These are phyloP conservation scores for Inonotus hispidus DNA, from an alignment of 1,284 basidiomycete species.

Conservation along the genomic window DNA sequence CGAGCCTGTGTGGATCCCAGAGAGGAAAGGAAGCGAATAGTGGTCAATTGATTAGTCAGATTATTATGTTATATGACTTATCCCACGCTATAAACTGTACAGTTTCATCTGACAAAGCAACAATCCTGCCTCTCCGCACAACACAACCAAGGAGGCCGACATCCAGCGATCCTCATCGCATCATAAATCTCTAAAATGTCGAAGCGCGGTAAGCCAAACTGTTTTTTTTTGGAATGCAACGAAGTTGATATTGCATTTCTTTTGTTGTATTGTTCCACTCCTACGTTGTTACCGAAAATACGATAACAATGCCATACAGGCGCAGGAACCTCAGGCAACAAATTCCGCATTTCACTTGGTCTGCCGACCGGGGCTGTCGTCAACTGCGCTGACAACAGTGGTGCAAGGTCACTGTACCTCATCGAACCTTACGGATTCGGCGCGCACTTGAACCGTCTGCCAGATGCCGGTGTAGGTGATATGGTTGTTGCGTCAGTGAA, in stretches of 20 bases:
- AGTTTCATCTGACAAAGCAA: not conserved
- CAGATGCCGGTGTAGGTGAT: conserved; percentile 97
- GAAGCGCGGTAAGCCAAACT: conserved; percentile 14
- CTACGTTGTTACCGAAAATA: not conserved
- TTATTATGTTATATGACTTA: not conserved
- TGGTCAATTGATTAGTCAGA: not conserved
- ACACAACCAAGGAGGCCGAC: not conserved
- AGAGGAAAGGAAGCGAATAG: not conserved
- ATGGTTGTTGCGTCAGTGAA: conserved; percentile 99
- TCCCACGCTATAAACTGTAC: not conserved
- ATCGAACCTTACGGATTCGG: conserved; percentile 93
- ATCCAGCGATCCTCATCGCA: too few relatives aligned
- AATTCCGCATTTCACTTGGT: conserved; percentile 97
- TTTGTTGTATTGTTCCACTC: not conserved
- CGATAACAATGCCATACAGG: not conserved
- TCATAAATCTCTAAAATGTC: conserved; percentile 10
- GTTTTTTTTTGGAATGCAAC: not conserved
- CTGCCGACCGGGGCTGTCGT: conserved; percentile 97
- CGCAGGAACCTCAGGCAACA: conserved; percentile 70
- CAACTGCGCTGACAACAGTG: conserved; percentile 99
- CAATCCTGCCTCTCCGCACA: not conserved
- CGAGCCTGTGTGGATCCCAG: too few relatives aligned
- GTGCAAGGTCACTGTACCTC: conserved; percentile 92
- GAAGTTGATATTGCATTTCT: not conserved
- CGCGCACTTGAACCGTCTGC: conserved; percentile 95